These are phyloP conservation scores for Eutrema salsugineum DNA, from an alignment of 441 rosid genomes.

Conservation along the genomic window DNA sequence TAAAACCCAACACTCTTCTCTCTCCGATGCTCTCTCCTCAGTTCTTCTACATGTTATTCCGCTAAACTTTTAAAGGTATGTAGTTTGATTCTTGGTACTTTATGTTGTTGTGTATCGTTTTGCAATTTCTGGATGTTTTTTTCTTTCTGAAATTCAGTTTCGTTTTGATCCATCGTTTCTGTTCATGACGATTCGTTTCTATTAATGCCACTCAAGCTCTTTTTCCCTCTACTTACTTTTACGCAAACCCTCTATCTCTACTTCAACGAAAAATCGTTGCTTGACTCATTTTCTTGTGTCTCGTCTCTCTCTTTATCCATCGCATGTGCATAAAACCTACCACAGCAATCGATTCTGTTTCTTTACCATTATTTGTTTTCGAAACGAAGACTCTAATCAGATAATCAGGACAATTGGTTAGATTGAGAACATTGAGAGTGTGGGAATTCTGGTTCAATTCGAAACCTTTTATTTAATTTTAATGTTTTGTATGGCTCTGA, in stretches of 20 bases:
- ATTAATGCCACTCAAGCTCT: neutral
- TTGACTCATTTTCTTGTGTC: neutral
- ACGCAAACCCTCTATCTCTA: neutral
- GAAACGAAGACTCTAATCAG: neutral
- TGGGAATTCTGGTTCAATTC: neutral
- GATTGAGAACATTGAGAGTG: neutral
- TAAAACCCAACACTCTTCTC: conserved; percentile 15
- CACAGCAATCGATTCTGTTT: neutral
- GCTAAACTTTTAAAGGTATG: conserved; percentile 5
- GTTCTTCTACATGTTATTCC: neutral
- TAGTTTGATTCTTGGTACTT: neutral
- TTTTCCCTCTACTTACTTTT: neutral
- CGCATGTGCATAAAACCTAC: neutral
- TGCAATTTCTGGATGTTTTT: neutral
- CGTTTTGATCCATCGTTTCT: neutral
- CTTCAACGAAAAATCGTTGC: conserved; percentile 6
- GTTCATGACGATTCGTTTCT: conserved; percentile 7
- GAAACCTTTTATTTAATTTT: neutral
- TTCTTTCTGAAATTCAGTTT: neutral
- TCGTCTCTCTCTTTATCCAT: neutral
- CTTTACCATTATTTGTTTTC: neutral
- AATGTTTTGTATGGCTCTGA: neutral
- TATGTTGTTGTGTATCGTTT: neutral
- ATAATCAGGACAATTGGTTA: neutral
- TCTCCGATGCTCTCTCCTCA: neutral